Base-by-base conservation (phyloP, 2,329 filamentous ascomycete species). In the Ceratocystis smalleyi region DNA sequence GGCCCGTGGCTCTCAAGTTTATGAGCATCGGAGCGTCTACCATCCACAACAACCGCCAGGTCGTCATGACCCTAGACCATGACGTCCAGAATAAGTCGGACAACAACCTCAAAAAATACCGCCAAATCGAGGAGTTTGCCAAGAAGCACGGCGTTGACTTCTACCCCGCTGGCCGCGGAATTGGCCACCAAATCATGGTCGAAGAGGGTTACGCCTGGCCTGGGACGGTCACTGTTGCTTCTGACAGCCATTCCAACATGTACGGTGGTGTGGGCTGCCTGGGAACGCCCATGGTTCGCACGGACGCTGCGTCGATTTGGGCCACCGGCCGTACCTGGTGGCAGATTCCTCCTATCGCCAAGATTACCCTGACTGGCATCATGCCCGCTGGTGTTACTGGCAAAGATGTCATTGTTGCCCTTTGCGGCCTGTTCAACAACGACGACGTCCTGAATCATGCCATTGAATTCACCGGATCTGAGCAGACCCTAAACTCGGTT, bases 171-270 rank as follows among this genome's bases (percentile, higher is more conserved):
- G 89, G 88, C 1, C 75, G 83, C 55, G 89, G 89, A 12, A 96
- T 96, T 70, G 91, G 91, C 0, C 92, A 96, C 73, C 92, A 96
- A 73, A 86, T 92, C 69, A 91, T 94, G 87, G 83, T 95, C 0
- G 90, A 95, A 73, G 89, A 89, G 73, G 86, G 90, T 79, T 78
- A 87, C 78, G 70, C 76, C 1, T 97, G 90, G 90, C 92, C 92
- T 0, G 87, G 89, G 1, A 95, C 89, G 0, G 74, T 96, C 61
- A 83, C 82, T 0, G 91, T 96, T 1, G 92, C 89, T 0, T 87
- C 83, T 0, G 88, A 91, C 73, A 82, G 78, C 55, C 91, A 96
- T 73, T 83, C 79, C 40, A 94, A 91, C 73, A 87, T 87, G 79
- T 96, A 96, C 70, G 90, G 90, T 49, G 89, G 86, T 43, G 78